These are phyloP conservation scores for Saccharomyces eubayanus DNA, from an alignment of 805 yeast species.

Conservation along the genomic window DNA sequence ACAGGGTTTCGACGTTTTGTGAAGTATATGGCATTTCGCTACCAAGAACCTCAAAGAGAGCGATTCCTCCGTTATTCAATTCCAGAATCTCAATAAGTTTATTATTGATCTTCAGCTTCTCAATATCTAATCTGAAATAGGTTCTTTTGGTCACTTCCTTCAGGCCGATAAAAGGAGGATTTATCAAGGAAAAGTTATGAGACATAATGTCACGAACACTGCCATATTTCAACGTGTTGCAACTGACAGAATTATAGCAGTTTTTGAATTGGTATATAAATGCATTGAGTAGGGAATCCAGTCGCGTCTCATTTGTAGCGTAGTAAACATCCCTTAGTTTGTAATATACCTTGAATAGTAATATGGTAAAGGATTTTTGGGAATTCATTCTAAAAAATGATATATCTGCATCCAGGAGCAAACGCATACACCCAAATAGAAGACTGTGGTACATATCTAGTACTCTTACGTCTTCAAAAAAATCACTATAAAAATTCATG, in stretches of 20 bases:
- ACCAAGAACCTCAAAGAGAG: slow-evolving; percentile 21
- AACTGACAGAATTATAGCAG: slow-evolving; percentile 10
- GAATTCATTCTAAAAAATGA: slow-evolving; percentile 11
- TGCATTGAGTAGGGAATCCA: slow-evolving; percentile 10
- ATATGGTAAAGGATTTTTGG: slow-evolving; percentile 8
- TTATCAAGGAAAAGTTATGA: slow-evolving; percentile 9
- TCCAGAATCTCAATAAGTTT: slow-evolving; percentile 21
- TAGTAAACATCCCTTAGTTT: slow-evolving; percentile 5
- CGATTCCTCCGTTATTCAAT: slow-evolving; percentile 20
- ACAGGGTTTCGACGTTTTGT: slow-evolving; percentile 5
- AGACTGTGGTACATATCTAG: slow-evolving; percentile 9
- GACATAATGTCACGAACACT: slow-evolving; percentile 21
- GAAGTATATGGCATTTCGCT: slow-evolving; percentile 10
- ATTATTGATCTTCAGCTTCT: slow-evolving; percentile 11
- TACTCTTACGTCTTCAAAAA: slow-evolving; percentile 3
- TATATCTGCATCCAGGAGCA: slow-evolving; percentile 10
- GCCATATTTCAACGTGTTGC: slow-evolving; percentile 14
- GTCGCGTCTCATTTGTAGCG: slow-evolving; percentile 5
- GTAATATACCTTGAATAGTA: slow-evolving; percentile 6
- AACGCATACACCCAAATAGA: slow-evolving; percentile 8
- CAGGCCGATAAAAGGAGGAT: slow-evolving; percentile 15
- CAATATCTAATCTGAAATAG: slow-evolving; percentile 15
- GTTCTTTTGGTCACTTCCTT: slow-evolving; percentile 14
- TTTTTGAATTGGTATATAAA: slow-evolving; percentile 13
- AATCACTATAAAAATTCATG: not conserved